Conservation (phyloP, 805 yeast species). For the Metschnikowia henanensis region DNA sequence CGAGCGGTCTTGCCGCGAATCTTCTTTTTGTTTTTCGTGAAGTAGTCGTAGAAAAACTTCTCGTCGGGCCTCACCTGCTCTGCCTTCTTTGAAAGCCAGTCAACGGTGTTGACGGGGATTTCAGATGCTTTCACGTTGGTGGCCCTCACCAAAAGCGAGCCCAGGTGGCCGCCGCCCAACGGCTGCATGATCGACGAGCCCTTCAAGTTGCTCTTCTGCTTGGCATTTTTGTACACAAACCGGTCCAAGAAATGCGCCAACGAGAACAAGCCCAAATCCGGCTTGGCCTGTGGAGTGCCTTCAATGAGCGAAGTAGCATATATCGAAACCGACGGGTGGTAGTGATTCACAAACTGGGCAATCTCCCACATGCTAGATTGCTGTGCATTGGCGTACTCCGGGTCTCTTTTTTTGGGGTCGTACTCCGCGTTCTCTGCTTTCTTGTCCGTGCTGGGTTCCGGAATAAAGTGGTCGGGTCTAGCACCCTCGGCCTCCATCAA, state of each 20-base stretch:
- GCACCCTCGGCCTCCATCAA: slow-evolving; percentile 52
- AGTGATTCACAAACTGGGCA: slow-evolving; percentile 69
- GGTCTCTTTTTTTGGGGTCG: slow-evolving; percentile 90
- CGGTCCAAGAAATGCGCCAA: slow-evolving; percentile 90
- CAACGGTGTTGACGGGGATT: slow-evolving; percentile 80
- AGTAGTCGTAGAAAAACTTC: slow-evolving; percentile 83
- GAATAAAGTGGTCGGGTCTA: slow-evolving; percentile 45
- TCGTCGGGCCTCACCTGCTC: slow-evolving; percentile 83
- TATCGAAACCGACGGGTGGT: slow-evolving; percentile 86
- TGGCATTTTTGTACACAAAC: slow-evolving; percentile 92
- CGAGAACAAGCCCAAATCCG: slow-evolving; percentile 88
- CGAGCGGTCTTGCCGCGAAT: slow-evolving; percentile 24
- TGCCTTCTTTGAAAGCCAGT: slow-evolving; percentile 71
- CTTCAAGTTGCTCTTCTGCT: slow-evolving; percentile 67
- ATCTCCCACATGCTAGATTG: slow-evolving; percentile 87
- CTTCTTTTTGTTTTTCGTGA: slow-evolving; percentile 55
- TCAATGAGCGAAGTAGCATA: slow-evolving; percentile 69
- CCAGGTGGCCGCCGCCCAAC: slow-evolving; percentile 80
- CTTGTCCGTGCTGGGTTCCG: slow-evolving; percentile 12
- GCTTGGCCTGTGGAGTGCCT: slow-evolving; percentile 58
- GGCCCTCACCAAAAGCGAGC: slow-evolving; percentile 66
- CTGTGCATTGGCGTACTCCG: slow-evolving; percentile 85
- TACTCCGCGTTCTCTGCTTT: slow-evolving; percentile 35
- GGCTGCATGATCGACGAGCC: slow-evolving; percentile 99
- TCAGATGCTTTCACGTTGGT: slow-evolving; percentile 42